These are phyloP conservation scores for Erythrophleum ivorense DNA, from an alignment of 331 rosid species.

Conservation along the genomic window DNA sequence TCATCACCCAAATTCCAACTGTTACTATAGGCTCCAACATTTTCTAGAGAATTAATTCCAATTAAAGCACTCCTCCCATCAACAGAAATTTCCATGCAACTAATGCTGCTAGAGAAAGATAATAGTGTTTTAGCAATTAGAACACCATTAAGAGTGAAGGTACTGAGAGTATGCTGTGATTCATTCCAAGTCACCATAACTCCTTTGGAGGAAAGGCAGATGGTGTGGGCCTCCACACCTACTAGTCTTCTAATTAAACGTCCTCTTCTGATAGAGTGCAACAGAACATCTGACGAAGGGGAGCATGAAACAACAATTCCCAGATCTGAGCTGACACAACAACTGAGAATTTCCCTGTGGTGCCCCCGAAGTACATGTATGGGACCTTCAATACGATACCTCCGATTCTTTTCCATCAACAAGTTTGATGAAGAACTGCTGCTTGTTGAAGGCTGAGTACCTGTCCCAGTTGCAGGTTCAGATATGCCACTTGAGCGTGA, in stretches of 20 bases:
- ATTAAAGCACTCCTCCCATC: slow-evolving; percentile 88
- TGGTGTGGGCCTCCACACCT: slow-evolving; percentile 80
- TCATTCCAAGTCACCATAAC: slow-evolving; percentile 85
- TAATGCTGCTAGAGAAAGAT: slow-evolving; percentile 60
- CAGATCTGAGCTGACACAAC: slow-evolving; percentile 92
- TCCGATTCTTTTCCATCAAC: slow-evolving; percentile 68
- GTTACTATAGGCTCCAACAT: slow-evolving; percentile 41
- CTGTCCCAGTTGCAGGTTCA: slow-evolving; percentile 60
- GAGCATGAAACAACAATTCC: slow-evolving; percentile 94
- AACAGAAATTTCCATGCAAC: slow-evolving; percentile 89
- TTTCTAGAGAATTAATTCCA: slow-evolving; percentile 65
- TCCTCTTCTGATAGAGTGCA: slow-evolving; percentile 88
- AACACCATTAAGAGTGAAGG: slow-evolving; percentile 86
- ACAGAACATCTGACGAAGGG: slow-evolving; percentile 72
- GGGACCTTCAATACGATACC: slow-evolving; percentile 88
- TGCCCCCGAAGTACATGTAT: slow-evolving; percentile 89
- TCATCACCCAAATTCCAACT: slow-evolving; percentile 58
- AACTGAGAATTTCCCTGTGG: slow-evolving; percentile 74
- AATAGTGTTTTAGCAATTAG: slow-evolving; percentile 67
- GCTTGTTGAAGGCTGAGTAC: slow-evolving; percentile 50
- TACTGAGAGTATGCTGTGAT: slow-evolving; percentile 63
- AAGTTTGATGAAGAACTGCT: slow-evolving; percentile 56
- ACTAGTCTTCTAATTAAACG: slow-evolving; percentile 76
- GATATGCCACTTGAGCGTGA: slow-evolving; percentile 62
- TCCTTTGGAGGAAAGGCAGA: slow-evolving; percentile 89